Percentiles rank a stretch among this genome's conserved stretches.
These are phyloP conservation scores for Penicillium diatomitis DNA, from an alignment of 495 filamentous ascomycete species.

Conservation along the genomic window DNA sequence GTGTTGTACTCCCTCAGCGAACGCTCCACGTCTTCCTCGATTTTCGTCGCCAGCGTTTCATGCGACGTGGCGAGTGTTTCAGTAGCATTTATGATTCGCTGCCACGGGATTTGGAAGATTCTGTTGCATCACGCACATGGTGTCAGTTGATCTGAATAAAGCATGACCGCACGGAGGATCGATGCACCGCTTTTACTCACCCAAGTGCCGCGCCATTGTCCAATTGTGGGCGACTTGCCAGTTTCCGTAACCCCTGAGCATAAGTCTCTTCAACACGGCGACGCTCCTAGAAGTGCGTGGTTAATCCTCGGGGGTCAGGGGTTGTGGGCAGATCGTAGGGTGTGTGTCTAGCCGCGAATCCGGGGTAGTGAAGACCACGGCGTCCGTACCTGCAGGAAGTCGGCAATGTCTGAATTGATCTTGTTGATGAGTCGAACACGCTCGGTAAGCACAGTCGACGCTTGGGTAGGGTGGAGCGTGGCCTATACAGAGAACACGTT, in stretches of 20 bases:
- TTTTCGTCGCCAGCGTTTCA: conserved; percentile 68
- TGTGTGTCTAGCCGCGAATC: background rate
- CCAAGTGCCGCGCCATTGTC: conserved; percentile 72
- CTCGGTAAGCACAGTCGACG: conserved; percentile 75
- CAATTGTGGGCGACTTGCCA: conserved; percentile 59
- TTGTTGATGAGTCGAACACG: conserved; percentile 79
- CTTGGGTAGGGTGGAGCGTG: conserved; percentile 74
- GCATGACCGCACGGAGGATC: too few species aligned
- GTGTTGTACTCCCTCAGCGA: conserved; percentile 65
- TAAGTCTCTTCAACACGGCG: conserved; percentile 89
- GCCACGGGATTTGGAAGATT: conserved; percentile 87
- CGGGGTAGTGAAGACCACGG: background rate
- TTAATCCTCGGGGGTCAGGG: conserved; percentile 1
- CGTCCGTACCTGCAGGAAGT: conserved; percentile 82
- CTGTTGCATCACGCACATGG: conserved; percentile 33
- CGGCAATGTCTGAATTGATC: conserved; percentile 85
- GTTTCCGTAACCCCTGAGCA: conserved; percentile 71
- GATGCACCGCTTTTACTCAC: conserved; percentile 40
- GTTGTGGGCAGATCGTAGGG: too few species aligned
- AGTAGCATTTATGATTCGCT: conserved; percentile 74
- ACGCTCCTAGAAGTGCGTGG: conserved; percentile 57
- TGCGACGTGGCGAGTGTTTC: conserved; percentile 78
- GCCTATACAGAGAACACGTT: conserved; percentile 42
- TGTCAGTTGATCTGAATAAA: too few species aligned
- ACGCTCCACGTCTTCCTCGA: conserved; percentile 85